Evolutionary conservation across 2,329 filamentous ascomycete genomes (phyloP).

Genomic region (Didymosphaeria variabile): DNA sequence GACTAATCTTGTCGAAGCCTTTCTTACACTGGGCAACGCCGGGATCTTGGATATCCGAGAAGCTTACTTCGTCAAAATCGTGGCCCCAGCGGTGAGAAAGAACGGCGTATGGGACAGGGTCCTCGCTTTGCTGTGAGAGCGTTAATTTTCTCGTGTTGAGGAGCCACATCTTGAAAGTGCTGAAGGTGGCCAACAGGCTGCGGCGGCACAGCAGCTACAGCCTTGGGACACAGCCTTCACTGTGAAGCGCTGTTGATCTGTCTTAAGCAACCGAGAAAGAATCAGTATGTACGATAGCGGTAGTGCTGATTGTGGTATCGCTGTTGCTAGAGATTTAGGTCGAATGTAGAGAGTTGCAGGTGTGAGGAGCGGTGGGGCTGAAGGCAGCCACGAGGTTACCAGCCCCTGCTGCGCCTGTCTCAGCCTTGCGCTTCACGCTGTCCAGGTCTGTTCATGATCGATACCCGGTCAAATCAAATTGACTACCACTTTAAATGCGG

Average conservation of each 20-base stretch:
- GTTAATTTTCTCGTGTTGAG: not conserved
- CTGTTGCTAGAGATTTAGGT: too few relatives aligned
- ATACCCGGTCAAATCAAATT: too few relatives aligned
- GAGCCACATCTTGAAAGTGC: not conserved
- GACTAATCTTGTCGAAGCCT: not conserved
- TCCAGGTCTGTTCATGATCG: too few relatives aligned
- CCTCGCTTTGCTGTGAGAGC: not conserved
- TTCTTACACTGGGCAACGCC: not conserved
- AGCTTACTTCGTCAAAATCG: not conserved
- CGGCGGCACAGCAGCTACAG: not conserved
- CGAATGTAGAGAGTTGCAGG: too few relatives aligned
- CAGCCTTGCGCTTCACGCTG: too few relatives aligned
- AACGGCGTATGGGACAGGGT: not conserved
- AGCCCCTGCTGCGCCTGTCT: too few relatives aligned
- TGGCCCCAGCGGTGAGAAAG: not conserved
- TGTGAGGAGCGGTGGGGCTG: too few relatives aligned
- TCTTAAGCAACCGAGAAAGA: too few relatives aligned
- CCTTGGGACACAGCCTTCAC: not conserved
- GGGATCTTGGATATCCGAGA: not conserved
- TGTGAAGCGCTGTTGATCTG: not conserved
- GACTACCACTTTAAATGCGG: too few relatives aligned
- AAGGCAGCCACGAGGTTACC: too few relatives aligned
- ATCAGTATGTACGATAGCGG: too few relatives aligned
- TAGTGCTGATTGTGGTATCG: too few relatives aligned
- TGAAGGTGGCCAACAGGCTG: not conserved